These are phyloP conservation scores for Sisymbrium altissimum DNA, from an alignment of 345 rosid species.

Conservation along the genomic window DNA sequence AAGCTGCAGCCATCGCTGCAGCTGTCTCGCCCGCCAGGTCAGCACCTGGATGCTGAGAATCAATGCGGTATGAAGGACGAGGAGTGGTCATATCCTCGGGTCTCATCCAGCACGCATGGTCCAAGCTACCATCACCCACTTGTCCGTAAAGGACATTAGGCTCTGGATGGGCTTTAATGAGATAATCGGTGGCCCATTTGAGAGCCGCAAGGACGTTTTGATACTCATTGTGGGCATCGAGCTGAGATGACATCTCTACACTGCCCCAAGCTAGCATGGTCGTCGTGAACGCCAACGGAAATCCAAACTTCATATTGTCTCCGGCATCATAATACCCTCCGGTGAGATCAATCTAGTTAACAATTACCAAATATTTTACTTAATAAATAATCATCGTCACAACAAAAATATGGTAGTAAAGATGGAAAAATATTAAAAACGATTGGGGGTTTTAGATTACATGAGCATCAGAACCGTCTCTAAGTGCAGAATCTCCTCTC, in stretches of 20 bases:
- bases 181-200: slow-evolving; percentile 69
- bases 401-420: not conserved
- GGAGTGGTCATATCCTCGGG: slow-evolving; percentile 79
- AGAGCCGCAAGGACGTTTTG: slow-evolving; percentile 45
- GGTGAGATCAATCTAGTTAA: slow-evolving; percentile 46
- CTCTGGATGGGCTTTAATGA: slow-evolving; percentile 57
- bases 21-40: slow-evolving; percentile 70
- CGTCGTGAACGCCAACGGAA: slow-evolving; percentile 71
- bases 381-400: not conserved
- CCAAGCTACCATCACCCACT: slow-evolving; percentile 56
- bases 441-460: slow-evolving; percentile 13
- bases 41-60: slow-evolving; percentile 56
- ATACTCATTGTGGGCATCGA: slow-evolving; percentile 35
- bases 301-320: slow-evolving; percentile 73
- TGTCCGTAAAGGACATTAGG: slow-evolving; percentile 50
- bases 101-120: slow-evolving; percentile 68
- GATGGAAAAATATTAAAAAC: not conserved
- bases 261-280: slow-evolving; percentile 72
- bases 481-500: slow-evolving; percentile 64
- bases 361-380: not conserved
- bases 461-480: slow-evolving; percentile 49
- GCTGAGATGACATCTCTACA: slow-evolving; percentile 45
- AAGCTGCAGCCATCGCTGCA: slow-evolving; percentile 70
- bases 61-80: slow-evolving; percentile 39
- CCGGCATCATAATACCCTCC: slow-evolving; percentile 86